A percentile compares a stretch with the other conserved stretches of the same genome.
phyloP scores from a whole-genome alignment of 2,329 filamentous ascomycete species.

The Emergomyces africanus region DNA sequence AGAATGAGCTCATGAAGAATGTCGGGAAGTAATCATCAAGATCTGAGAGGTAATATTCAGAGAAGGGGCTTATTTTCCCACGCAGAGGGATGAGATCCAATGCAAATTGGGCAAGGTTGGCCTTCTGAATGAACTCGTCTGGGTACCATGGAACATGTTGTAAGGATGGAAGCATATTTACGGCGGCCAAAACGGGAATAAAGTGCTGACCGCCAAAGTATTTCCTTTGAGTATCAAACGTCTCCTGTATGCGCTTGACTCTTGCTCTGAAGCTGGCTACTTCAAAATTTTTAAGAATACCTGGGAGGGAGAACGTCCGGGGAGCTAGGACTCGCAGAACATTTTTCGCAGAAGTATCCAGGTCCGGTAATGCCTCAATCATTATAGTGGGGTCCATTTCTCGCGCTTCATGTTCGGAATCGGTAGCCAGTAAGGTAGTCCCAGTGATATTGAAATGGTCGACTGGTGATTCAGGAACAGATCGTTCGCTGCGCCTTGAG shows the following conservation, averaged over 20 bases:
- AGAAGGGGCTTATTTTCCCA: background rate
- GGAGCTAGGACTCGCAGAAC: constrained; percentile 6
- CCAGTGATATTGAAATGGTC: constrained; percentile 10
- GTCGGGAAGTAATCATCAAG: constrained; percentile 1
- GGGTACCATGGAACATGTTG: constrained; percentile 4
- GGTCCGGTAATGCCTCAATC: constrained; percentile 8
- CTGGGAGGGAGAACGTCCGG: constrained; percentile 4
- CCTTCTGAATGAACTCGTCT: constrained; percentile 6
- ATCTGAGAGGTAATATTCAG: background rate
- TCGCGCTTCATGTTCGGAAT: constrained; percentile 6
- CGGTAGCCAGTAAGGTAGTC: constrained; percentile 5
- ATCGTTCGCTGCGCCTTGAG: constrained; percentile 3
- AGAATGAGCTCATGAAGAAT: constrained; percentile 1
- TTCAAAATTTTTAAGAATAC: constrained; percentile 3
- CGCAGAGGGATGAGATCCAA: constrained; percentile 6
- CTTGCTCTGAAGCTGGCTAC: constrained; percentile 2
- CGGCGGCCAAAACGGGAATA: constrained; percentile 3
- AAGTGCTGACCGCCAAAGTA: constrained; percentile 7
- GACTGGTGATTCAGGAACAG: constrained; percentile 2
- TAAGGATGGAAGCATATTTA: constrained; percentile 4
- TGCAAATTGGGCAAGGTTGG: constrained; percentile 10
- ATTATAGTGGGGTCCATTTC: constrained; percentile 7
- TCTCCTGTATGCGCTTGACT: constrained; percentile 3
- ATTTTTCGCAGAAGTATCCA: constrained; percentile 5
- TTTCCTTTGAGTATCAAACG: constrained; percentile 6